phyloP scores from a whole-genome alignment of 106 monocot species.

The Dendrobium catenatum region DNA sequence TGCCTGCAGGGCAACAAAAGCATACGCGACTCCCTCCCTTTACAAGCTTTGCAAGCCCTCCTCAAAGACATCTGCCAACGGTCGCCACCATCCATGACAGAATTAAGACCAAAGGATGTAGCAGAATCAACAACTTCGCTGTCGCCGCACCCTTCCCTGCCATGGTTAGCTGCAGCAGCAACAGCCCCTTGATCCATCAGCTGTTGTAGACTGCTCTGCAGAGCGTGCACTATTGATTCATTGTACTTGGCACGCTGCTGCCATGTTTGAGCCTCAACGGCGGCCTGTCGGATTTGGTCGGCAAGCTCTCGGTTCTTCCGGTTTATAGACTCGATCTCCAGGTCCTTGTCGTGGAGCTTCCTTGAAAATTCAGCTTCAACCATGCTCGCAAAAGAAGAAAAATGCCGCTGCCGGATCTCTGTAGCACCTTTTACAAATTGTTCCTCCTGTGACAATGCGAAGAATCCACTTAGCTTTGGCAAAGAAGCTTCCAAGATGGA shows the following conservation, averaged over 20 bases:
- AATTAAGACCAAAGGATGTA: conserved; percentile 18
- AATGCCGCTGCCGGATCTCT: conserved; percentile 50
- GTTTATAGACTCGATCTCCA: conserved; percentile 49
- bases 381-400: conserved; percentile 21
- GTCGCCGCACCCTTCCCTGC: conserved; percentile 41
- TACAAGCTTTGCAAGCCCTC: conserved; percentile 41
- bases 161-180: conserved; percentile 18
- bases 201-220: conserved; percentile 51
- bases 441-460: conserved; percentile 30
- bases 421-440: conserved; percentile 43
- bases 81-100: not conserved
- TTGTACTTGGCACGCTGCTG: conserved; percentile 48
- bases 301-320: conserved; percentile 47
- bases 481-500: too few relatives aligned
- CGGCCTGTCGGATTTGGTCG: conserved; percentile 40
- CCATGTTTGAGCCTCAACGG: conserved; percentile 57
- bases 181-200: conserved; percentile 34
- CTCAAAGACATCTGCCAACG: not conserved
- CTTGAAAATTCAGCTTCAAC: conserved; percentile 26
- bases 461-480: not conserved
- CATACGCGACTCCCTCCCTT: conserved; percentile 29
- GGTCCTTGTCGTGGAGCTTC: conserved; percentile 46
- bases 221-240: conserved; percentile 42
- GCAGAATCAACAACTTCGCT: conserved; percentile 42
- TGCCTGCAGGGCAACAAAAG: conserved; percentile 72